These are phyloP conservation scores for Arthrinium phaeospermum DNA, from an alignment of 2,329 filamentous ascomycete species.

Conservation along the genomic window DNA sequence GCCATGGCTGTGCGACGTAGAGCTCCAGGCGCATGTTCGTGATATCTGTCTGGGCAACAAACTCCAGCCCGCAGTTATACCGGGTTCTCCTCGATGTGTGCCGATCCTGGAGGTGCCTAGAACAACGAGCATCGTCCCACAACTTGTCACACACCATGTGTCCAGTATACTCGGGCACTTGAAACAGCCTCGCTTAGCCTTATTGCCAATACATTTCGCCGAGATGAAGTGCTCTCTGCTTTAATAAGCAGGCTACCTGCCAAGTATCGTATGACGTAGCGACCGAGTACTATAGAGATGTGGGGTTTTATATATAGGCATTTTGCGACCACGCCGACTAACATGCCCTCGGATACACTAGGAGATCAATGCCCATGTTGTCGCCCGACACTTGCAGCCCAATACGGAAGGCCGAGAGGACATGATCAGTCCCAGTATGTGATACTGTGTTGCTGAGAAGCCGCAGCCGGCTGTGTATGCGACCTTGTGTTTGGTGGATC, in stretches of 20 bases:
- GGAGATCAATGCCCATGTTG: neutral
- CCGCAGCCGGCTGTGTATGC: neutral
- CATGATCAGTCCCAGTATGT: neutral
- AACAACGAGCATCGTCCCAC: neutral
- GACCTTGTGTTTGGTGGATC: neutral
- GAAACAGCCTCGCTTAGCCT: slow-evolving; percentile 4
- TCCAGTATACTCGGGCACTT: neutral
- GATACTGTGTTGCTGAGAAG: neutral
- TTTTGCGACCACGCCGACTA: neutral
- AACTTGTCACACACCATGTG: neutral
- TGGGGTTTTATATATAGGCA: neutral
- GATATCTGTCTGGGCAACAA: neutral
- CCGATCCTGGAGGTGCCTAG: neutral
- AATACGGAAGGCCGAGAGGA: slow-evolving; percentile 1
- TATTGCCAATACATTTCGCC: neutral
- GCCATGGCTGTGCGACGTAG: neutral
- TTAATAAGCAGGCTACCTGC: neutral
- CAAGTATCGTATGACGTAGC: neutral
- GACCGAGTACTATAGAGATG: neutral
- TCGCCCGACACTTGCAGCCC: neutral
- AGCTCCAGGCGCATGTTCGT: neutral
- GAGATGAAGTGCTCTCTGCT: neutral
- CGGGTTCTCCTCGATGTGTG: neutral
- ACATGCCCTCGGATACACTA: neutral
- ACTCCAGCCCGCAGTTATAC: neutral